Evolutionary conservation across 2,329 filamentous ascomycete genomes (phyloP), one percentile per base, ranked within the genome.

Genomic region (Mycosphaerella arachidis): DNA sequence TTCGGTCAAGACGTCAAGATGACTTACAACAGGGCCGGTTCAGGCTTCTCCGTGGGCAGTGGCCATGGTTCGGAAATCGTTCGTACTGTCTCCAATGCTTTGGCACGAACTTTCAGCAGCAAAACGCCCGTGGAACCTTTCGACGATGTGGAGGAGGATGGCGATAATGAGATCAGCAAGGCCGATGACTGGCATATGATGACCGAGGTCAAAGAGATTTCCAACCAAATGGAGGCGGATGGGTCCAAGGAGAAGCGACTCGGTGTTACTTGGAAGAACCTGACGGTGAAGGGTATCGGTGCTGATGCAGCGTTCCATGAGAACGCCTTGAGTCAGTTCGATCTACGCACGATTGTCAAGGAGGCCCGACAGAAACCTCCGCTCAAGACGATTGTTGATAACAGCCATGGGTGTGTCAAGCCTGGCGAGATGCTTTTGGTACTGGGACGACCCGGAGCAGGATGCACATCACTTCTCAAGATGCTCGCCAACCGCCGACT

Each of bases 391-490:
- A 86, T 91, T 50, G 74, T 91, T 24, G 81, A 88, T 56, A 79
- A 62, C 46, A 66, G 62, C 24, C 83, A 86, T 69, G 88, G 88
- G 10, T 89, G 86, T 65, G 84, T 91, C 54, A 86, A 86, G 56
- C 87, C 87, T 0, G 88, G 70, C n/a, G 69, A 72, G 60, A 72
- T 72, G 70, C 58, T 72, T 12, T 64, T 72, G n/a, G 71, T 72
- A 1, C 63, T 72, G 1, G 70, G 69, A 10, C 59, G 67, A 16
- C 70, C 69, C 20, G 68, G 69, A 30, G 65, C 70, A 40, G 70
- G 70, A 20, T 91, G 88, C 71, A 89, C 87, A 0, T 88, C 87
- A 0, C 78, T 91, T 16, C 77, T 92, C 50, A 91, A 88, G 67
- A 79, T 88, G 66, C 78, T 91, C 5, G 80, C 86, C 54, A 91